Conservation (phyloP, 768 basidiomycete species). For the Russula ochroleuca region DNA sequence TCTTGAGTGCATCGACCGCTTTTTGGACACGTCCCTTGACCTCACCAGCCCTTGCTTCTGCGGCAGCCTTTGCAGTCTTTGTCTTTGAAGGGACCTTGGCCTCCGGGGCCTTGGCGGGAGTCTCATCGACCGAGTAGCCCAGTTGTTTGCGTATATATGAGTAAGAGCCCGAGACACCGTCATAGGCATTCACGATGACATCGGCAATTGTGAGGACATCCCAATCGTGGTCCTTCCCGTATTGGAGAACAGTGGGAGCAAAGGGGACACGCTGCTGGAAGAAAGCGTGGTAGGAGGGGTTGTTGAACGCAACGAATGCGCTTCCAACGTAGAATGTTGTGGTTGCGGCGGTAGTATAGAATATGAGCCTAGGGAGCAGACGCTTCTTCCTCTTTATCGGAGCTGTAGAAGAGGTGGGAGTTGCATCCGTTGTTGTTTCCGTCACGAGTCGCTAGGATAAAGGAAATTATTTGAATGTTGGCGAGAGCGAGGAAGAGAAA, state of each 20-base stretch:
- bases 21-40: slow-evolving; percentile 45
- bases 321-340: slow-evolving; percentile 82
- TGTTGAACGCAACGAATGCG: slow-evolving; percentile 71
- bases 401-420: slow-evolving; percentile 34
- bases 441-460: slow-evolving; percentile 57
- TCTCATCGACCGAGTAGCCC: slow-evolving; percentile 35
- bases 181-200: slow-evolving; percentile 50
- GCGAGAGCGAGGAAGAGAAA: slow-evolving; percentile 11
- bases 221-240: slow-evolving; percentile 75
- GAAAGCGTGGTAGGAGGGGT: slow-evolving; percentile 77
- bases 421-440: slow-evolving; percentile 35
- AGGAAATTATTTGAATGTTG: slow-evolving; percentile 10
- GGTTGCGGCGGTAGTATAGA: slow-evolving; percentile 62
- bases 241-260: slow-evolving; percentile 72
- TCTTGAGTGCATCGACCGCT: slow-evolving; percentile 46
- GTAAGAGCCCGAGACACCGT: slow-evolving; percentile 46
- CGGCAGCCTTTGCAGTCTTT: slow-evolving; percentile 10
- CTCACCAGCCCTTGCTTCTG: slow-evolving; percentile 40
- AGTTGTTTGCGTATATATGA: slow-evolving; percentile 49
- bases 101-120: slow-evolving; percentile 1
- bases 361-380: slow-evolving; percentile 55
- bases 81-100: slow-evolving; percentile 3
- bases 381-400: slow-evolving; percentile 50
- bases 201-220: slow-evolving; percentile 65
- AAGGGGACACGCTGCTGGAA: slow-evolving; percentile 80